Evolutionary conservation across 768 basidiomycete species (phyloP).

Genomic region (Pleurotus salmoneostramineus): DNA sequence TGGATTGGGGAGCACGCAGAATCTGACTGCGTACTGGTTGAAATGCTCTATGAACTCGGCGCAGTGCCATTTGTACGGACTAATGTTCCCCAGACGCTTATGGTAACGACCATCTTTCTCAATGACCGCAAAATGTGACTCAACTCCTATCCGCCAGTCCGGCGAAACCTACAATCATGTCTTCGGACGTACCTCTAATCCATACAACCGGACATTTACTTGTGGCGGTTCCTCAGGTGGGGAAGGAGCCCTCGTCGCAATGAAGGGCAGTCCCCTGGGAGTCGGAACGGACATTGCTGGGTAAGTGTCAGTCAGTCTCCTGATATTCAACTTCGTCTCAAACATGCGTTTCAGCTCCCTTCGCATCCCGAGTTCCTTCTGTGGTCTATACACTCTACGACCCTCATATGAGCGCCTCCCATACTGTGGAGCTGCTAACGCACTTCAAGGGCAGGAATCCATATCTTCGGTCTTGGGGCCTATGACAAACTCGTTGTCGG

Average conservation of each 20-base stretch:
- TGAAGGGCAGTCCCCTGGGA: slow-evolving; percentile 42
- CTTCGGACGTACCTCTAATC: slow-evolving; percentile 78
- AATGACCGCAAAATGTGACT: not conserved
- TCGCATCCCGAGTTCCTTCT: slow-evolving; percentile 67
- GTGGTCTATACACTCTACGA: slow-evolving; percentile 67
- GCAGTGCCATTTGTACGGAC: slow-evolving; percentile 72
- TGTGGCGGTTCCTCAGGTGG: slow-evolving; percentile 84
- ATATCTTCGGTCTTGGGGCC: slow-evolving; percentile 74
- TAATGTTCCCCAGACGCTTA: slow-evolving; percentile 72
- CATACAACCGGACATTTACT: slow-evolving; percentile 66
- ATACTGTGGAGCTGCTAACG: slow-evolving; percentile 59
- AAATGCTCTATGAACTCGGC: slow-evolving; percentile 61
- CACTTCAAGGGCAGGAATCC: slow-evolving; percentile 69
- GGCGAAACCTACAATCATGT: slow-evolving; percentile 75
- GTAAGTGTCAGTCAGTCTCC: no score
- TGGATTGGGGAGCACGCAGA: slow-evolving; percentile 62
- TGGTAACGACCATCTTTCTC: slow-evolving; percentile 34
- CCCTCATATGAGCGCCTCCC: slow-evolving; percentile 71
- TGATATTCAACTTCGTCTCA: not conserved
- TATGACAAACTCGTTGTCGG: slow-evolving; percentile 50
- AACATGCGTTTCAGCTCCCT: slow-evolving; percentile 47
- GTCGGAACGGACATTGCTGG: slow-evolving; percentile 82
- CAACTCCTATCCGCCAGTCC: slow-evolving; percentile 40
- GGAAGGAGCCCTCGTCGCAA: slow-evolving; percentile 66
- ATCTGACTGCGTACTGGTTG: slow-evolving; percentile 57